Base-by-base conservation (phyloP, 495 filamentous ascomycete species). In the Neurospora tetrasperma region DNA sequence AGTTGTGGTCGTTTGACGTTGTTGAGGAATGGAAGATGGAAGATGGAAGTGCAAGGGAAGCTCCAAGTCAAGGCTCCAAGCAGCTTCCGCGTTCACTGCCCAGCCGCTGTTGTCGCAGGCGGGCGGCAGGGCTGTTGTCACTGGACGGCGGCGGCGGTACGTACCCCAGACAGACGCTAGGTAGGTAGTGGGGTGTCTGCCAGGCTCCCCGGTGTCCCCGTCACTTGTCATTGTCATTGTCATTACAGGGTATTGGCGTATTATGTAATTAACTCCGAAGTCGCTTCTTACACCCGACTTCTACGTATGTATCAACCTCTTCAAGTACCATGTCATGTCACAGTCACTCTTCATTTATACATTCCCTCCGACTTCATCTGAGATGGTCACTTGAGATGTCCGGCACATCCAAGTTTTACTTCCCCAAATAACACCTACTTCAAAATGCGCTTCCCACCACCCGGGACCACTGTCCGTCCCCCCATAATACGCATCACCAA, bases 401-500 rank as follows among this genome's bases (percentile, higher is more conserved):
- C 54, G 54, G 54, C 6, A 66, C 54, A 35, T 38, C 31, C 54
- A 38, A 35, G 54, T 9, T 0, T 1, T 4, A 54, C 5, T 0
- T 35, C 27, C 16, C 14, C 1, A 10, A 11, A 41, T 40, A 42
- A 75, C 35, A 5, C 4, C 27, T 31, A 6, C 35, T 6, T 54
- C 43, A 77, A 72, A 70, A 85, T 86, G 83, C 76, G 78, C 3
- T 48, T 80, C 12, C 72, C 78, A 66, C 54, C 54, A 5, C 54
- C 54, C 7, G 27, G 54, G 12, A 66, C 27, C 16, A 74, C 77
- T 18, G 62, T 71, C 42, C 80, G 78, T 43, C 78, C 83, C 35
- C 91, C 92, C 10, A 84, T 97, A 66, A 89, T 97, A 70, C 84
- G 83, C 73, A 94, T 97, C 77, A 72, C 86, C 74, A 87, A 93